A percentile compares a stretch with the other conserved stretches of the same genome.
These are phyloP conservation scores for Reutealis trisperma DNA, from an alignment of 345 rosid species.

Conservation along the genomic window DNA sequence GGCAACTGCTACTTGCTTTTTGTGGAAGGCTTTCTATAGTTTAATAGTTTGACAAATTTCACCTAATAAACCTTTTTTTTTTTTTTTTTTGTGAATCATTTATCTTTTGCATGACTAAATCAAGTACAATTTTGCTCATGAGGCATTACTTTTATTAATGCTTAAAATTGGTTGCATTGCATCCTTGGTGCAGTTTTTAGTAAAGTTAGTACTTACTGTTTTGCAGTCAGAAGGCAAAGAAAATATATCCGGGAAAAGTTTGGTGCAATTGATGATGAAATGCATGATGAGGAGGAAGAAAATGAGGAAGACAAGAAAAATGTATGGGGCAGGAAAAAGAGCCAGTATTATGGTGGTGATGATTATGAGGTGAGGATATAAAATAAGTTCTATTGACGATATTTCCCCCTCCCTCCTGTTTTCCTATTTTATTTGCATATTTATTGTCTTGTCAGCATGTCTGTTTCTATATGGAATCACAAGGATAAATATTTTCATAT, in stretches of 20 bases:
- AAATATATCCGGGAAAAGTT: constrained; percentile 54
- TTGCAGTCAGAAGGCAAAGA: constrained; percentile 65
- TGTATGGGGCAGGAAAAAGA: constrained; percentile 55
- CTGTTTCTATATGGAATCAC: neutral
- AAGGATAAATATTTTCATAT: neutral
- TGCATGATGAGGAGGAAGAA: constrained; percentile 58
- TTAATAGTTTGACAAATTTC: neutral
- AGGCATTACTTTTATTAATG: neutral
- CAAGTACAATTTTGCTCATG: neutral
- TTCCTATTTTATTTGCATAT: neutral
- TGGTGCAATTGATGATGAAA: constrained; percentile 76
- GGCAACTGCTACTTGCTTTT: neutral
- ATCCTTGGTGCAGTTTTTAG: neutral
- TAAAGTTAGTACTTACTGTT: constrained; percentile 2
- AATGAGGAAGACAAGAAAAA: constrained; percentile 44
- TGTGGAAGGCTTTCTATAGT: neutral
- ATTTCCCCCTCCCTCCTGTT: neutral
- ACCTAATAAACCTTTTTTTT: neutral
- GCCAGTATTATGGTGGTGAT: constrained; percentile 43
- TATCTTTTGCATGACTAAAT: neutral
- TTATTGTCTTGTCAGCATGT: neutral
- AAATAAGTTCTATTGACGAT: neutral
- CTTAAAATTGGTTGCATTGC: neutral
- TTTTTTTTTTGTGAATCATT: neutral
- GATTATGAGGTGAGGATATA: constrained; percentile 54